These are phyloP conservation scores for Termitomyces eurrhizus DNA, from an alignment of 768 basidiomycete genomes.

Conservation along the genomic window DNA sequence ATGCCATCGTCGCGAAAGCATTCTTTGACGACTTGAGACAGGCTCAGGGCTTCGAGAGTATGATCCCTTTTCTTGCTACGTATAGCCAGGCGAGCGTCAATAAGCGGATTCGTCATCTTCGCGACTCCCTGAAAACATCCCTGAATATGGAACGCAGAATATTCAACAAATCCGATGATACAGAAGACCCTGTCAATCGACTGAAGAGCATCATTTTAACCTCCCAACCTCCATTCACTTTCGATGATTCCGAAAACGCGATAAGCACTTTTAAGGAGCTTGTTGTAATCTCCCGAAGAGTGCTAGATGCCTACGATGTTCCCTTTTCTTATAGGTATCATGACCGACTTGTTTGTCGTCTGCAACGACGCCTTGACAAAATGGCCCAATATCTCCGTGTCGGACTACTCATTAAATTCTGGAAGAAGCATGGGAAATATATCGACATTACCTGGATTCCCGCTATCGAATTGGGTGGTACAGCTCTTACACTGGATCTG, in stretches of 20 bases:
- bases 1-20: neutral
- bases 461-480: neutral
- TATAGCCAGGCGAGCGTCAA: neutral
- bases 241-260: neutral
- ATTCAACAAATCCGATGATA: neutral
- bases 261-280: neutral
- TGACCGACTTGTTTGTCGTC: neutral
- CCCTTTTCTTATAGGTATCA: neutral
- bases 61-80: neutral
- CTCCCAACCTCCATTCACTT: neutral
- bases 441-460: neutral
- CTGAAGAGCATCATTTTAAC: neutral
- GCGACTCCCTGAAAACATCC: neutral
- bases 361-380: neutral
- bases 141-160: too few species aligned
- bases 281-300: neutral
- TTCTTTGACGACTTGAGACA: neutral
- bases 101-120: neutral
- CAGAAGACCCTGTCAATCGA: neutral
- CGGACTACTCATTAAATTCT: neutral
- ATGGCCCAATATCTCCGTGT: neutral
- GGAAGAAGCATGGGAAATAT: neutral
- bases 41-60: neutral
- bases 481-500: neutral
- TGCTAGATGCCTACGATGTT: neutral